phyloP scores from a whole-genome alignment of 768 basidiomycete species.

The Rhizopogon vinicolor region DNA sequence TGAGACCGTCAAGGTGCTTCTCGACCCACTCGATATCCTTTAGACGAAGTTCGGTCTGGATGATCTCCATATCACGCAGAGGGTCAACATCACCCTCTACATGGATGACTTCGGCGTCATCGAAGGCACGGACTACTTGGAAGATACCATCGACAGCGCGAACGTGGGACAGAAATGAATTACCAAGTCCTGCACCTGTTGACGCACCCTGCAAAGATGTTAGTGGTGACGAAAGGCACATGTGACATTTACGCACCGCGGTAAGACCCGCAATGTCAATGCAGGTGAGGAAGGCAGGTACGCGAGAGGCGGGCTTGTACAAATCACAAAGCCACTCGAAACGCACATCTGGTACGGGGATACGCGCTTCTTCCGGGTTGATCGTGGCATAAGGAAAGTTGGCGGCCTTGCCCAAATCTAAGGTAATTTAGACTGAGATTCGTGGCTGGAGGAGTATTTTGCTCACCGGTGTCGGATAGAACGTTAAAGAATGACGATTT shows the following conservation, averaged over 20 bases:
- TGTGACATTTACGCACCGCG: constrained; percentile 52
- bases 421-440: constrained; percentile 6
- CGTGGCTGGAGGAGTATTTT: neutral
- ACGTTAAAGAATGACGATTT: constrained; percentile 99
- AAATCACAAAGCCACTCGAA: constrained; percentile 91
- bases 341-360: constrained; percentile 89
- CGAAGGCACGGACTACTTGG: constrained; percentile 96
- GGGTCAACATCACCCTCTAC: constrained; percentile 99
- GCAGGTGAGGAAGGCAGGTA: constrained; percentile 95
- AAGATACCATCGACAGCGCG: constrained; percentile 99
- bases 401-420: constrained; percentile 89
- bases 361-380: constrained; percentile 93
- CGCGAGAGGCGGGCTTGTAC: constrained; percentile 84
- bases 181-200: constrained; percentile 96
- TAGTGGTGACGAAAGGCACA: constrained; percentile 9
- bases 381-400: constrained; percentile 97
- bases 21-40: constrained; percentile 99
- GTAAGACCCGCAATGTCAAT: constrained; percentile 99
- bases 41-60: constrained; percentile 86
- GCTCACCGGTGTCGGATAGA: constrained; percentile 82
- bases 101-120: constrained; percentile 98
- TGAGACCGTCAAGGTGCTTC: constrained; percentile 77
- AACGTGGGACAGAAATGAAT: constrained; percentile 95
- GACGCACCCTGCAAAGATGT: constrained; percentile 71
- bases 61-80: constrained; percentile 95